These are phyloP conservation scores for Dictyostelium purpureum DNA, from an alignment of 78 protist species.

Conservation along the genomic window DNA sequence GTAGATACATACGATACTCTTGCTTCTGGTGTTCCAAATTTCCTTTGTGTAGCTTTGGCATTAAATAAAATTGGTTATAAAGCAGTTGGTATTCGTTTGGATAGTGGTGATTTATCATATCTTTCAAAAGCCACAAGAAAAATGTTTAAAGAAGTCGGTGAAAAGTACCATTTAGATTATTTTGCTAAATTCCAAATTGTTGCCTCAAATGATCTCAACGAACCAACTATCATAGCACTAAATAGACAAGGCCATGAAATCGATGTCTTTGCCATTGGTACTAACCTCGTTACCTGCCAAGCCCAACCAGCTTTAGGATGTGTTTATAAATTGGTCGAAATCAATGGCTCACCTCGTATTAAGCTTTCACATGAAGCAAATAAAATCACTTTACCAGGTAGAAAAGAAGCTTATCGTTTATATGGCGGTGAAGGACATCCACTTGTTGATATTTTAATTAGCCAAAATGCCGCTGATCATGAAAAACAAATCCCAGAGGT, in stretches of 20 bases:
- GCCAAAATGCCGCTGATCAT: background rate
- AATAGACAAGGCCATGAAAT: constrained; percentile 87
- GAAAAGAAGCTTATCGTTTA: constrained; percentile 84
- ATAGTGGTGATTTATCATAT: constrained; percentile 94
- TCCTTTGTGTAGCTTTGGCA: constrained; percentile 90
- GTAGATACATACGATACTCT: constrained; percentile 96
- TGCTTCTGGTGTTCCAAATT: constrained; percentile 91
- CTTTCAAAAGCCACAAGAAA: constrained; percentile 77
- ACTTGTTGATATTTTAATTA: constrained; percentile 80
- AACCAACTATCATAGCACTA: constrained; percentile 80
- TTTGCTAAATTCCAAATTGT: constrained; percentile 84
- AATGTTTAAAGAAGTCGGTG: constrained; percentile 47
- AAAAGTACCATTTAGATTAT: constrained; percentile 14
- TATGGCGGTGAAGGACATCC: constrained; percentile 72
- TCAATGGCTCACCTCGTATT: constrained; percentile 89
- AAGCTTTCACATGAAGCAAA: constrained; percentile 85
- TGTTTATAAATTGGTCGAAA: constrained; percentile 94
- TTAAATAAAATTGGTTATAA: constrained; percentile 84
- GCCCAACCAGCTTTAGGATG: constrained; percentile 96
- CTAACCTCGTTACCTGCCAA: constrained; percentile 93
- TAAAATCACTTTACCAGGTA: constrained; percentile 91
- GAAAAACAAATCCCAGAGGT: constrained; percentile 55
- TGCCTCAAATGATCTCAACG: constrained; percentile 93
- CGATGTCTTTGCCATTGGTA: constrained; percentile 95
- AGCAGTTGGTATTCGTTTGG: constrained; percentile 93